Conservation (phyloP, 805 yeast species). For the Yarrowia hollandica region DNA sequence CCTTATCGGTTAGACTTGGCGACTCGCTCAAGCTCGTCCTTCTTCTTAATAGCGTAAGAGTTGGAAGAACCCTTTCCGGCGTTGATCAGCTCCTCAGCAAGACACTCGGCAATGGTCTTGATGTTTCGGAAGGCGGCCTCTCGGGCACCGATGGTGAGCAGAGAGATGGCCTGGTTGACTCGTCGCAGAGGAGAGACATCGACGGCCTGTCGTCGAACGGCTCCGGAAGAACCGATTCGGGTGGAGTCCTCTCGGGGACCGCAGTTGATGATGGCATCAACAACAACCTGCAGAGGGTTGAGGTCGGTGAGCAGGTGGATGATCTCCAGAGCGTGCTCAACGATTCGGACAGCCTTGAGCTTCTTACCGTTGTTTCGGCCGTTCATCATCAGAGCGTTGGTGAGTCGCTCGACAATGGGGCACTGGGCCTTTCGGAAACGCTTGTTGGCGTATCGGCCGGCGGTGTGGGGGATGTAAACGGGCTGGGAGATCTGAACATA, state of each 20-base stretch:
- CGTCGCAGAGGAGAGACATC: constrained; percentile 99
- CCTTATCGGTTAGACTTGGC: constrained; percentile 99
- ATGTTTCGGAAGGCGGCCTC: constrained; percentile 99
- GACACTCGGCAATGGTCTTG: constrained; percentile 99
- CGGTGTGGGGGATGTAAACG: constrained; percentile 97
- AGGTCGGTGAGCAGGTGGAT: constrained; percentile 95
- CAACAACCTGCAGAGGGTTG: constrained; percentile 99
- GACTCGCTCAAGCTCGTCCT: constrained; percentile 99
- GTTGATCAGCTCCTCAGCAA: constrained; percentile 99
- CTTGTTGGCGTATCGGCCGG: constrained; percentile 99
- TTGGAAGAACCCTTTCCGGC: constrained; percentile 99
- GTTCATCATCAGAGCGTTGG: constrained; percentile 99
- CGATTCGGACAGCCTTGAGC: constrained; percentile 99
- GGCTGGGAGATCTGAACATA: constrained; percentile 98
- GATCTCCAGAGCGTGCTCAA: constrained; percentile 98
- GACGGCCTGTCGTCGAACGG: constrained; percentile 99
- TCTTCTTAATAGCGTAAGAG: constrained; percentile 99
- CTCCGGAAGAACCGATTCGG: constrained; percentile 99
- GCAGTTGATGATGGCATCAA: constrained; percentile 99
- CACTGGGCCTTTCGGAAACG: constrained; percentile 99
- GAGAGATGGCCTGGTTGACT: constrained; percentile 98
- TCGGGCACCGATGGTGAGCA: constrained; percentile 98
- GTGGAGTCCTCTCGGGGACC: constrained; percentile 99
- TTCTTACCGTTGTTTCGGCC: constrained; percentile 99
- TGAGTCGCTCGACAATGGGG: constrained; percentile 98